A percentile compares a stretch with the other conserved stretches of the same genome.
Evolutionary conservation across 2,329 filamentous ascomycete species (phyloP).

Genomic region (Cladophialophora chaetospira): DNA sequence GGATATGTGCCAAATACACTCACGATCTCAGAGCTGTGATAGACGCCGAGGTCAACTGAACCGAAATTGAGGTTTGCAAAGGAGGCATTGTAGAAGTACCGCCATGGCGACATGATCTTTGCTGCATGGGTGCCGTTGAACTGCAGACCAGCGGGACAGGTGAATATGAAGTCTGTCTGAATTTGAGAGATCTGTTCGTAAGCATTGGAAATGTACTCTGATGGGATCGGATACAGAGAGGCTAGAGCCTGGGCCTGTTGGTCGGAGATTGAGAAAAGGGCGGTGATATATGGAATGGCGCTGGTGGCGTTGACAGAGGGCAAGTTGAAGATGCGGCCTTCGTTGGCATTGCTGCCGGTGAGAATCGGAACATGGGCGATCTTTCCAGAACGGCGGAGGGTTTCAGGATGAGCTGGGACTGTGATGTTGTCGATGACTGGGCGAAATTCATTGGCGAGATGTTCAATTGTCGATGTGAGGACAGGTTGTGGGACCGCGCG

Average conservation of each 20-base stretch:
- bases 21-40: constrained; percentile 39
- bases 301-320: neutral
- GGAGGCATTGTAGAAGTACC: constrained; percentile 37
- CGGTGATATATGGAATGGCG: constrained; percentile 1
- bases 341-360: constrained; percentile 48
- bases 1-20: constrained; percentile 37
- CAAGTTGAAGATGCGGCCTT: constrained; percentile 37
- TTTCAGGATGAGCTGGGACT: constrained; percentile 14
- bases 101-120: constrained; percentile 6
- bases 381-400: constrained; percentile 32
- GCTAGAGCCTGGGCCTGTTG: too few relatives aligned
- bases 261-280: neutral
- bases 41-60: constrained; percentile 34
- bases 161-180: constrained; percentile 13
- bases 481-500: constrained; percentile 22
- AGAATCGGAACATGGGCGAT: constrained; percentile 44
- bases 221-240: constrained; percentile 6
- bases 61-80: constrained; percentile 36
- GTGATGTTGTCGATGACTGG: constrained; percentile 29
- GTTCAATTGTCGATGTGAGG: constrained; percentile 28
- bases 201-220: neutral
- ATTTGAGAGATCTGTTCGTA: constrained; percentile 2
- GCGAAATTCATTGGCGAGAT: constrained; percentile 21
- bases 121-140: constrained; percentile 27
- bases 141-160: constrained; percentile 11